phyloP scores from a whole-genome alignment of 2,329 filamentous ascomycete species.

The Exophiala phaeomuriformis region DNA sequence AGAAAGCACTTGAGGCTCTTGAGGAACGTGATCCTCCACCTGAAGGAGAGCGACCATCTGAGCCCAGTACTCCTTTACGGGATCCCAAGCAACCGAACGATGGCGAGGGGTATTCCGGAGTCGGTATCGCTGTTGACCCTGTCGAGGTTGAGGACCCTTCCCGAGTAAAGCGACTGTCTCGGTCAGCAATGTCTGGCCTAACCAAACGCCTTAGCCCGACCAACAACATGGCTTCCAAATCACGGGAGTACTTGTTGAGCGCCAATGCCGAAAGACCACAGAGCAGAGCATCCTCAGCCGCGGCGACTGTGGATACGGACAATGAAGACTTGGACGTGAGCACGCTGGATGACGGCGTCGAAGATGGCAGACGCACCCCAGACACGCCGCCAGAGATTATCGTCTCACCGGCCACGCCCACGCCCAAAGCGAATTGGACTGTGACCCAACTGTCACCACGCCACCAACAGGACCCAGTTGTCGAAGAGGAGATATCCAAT shows the following conservation, averaged over 20 bases:
- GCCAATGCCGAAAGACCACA: constrained; percentile 3
- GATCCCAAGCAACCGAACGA: background rate
- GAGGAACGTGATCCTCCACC: constrained; percentile 57
- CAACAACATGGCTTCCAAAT: constrained; percentile 12
- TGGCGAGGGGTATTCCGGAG: background rate
- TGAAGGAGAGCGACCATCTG: constrained; percentile 1
- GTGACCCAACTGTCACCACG: constrained; percentile 17
- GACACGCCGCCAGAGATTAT: constrained; percentile 18
- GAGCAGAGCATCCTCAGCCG: constrained; percentile 25
- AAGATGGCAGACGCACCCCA: constrained; percentile 33
- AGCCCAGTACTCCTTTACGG: too few species aligned
- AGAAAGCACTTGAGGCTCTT: constrained; percentile 74
- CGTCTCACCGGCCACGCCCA: constrained; percentile 11
- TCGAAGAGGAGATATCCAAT: background rate
- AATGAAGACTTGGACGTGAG: constrained; percentile 20
- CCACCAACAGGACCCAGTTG: constrained; percentile 7
- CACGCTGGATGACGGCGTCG: constrained; percentile 18
- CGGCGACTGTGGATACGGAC: constrained; percentile 25
- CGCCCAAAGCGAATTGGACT: too few species aligned
- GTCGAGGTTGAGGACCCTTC: background rate
- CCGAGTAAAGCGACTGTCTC: constrained; percentile 14
- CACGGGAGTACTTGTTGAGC: constrained; percentile 22
- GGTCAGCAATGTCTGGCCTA: constrained; percentile 14
- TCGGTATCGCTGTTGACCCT: background rate
- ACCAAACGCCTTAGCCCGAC: constrained; percentile 13